Evolutionary conservation across 164 flowering plant genomes (phyloP), one percentile per base, ranked within the genome.

Genomic region (Stephania yunnanensis): DNA sequence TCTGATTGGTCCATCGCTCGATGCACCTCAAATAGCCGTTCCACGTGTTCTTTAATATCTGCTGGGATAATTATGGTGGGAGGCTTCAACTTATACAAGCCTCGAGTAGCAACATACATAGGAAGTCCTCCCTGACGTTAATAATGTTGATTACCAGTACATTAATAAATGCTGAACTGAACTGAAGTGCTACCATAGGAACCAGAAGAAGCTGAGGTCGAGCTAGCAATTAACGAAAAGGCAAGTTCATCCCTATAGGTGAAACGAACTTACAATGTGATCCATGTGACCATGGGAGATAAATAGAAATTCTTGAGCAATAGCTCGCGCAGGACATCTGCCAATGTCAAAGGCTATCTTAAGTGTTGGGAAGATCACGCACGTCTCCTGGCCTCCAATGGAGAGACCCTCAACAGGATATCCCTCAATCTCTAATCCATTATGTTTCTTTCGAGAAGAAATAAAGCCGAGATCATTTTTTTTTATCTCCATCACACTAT

Each of bases 241-340:
- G 42, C 2, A 36, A 36, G 3, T 36, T 36, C 42, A 36, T 4
- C 42, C 3, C 42, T 36, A 36, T 4, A 36, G 42, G 42, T 36
- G 42, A 36, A 36, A 36, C 42, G 4, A 55, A 74, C 82, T 80
- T 61, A 92, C 97, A 67, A 95, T 92, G 82, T 95, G 99, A 76
- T 95, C 99, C 96, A 95, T 88, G 84, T 95, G 99, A 69, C 82
- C 94, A 64, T 95, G 99, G 64, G 99, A 93, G 80, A 95, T 95
- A 79, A 92, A 92, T 76, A 95, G 91, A 81, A 90, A 92, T 46
- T 92, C 89, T 77, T 92, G 98, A 5, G 91, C 77, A 30, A 95
- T 82, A 46, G 99, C 98, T 15, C 92, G 91, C 46, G 85, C 94
- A 1, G 98, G 99, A 82, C 98, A 95, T 72, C 93, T 82, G 5